These are phyloP conservation scores for Boletus sp. DNA, from an alignment of 768 basidiomycete species.

Conservation along the genomic window DNA sequence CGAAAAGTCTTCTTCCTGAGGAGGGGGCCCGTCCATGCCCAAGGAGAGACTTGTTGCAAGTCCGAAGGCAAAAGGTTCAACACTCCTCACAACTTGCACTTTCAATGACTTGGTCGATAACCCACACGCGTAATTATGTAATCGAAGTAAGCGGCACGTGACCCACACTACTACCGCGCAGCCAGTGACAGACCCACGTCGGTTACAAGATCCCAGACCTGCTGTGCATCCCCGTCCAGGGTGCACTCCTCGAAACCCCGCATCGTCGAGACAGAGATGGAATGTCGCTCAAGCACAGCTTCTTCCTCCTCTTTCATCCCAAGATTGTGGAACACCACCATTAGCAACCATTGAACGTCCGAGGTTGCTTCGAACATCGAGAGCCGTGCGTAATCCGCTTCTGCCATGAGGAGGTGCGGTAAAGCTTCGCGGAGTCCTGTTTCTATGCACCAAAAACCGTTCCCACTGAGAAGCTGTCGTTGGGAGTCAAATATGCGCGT, in stretches of 20 bases:
- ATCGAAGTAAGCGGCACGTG: slow-evolving; percentile 22
- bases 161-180: slow-evolving; percentile 22
- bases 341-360: slow-evolving; percentile 70
- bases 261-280: slow-evolving; percentile 40
- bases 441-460: slow-evolving; percentile 13
- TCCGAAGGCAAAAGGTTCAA: slow-evolving; percentile 10
- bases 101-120: slow-evolving; percentile 7
- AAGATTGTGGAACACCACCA: slow-evolving; percentile 71
- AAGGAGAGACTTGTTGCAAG: slow-evolving; percentile 6
- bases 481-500: slow-evolving; percentile 13
- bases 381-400: slow-evolving; percentile 59
- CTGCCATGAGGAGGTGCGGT: slow-evolving; percentile 58
- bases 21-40: slow-evolving; percentile 86
- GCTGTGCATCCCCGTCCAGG: slow-evolving; percentile 50
- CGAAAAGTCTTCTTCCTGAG: slow-evolving; percentile 92
- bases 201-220: slow-evolving; percentile 55
- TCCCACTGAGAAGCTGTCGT: slow-evolving; percentile 15
- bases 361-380: slow-evolving; percentile 56
- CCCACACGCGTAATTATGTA: slow-evolving; percentile 20
- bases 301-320: slow-evolving; percentile 54
- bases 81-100: not conserved
- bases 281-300: slow-evolving; percentile 47
- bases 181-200: slow-evolving; percentile 58
- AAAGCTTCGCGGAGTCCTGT: slow-evolving; percentile 52
- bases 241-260: slow-evolving; percentile 41